Percentiles rank a stretch among this genome's conserved stretches.
phyloP scores from a whole-genome alignment of 2,329 filamentous ascomycete species.

The Hypoxylon sp. region DNA sequence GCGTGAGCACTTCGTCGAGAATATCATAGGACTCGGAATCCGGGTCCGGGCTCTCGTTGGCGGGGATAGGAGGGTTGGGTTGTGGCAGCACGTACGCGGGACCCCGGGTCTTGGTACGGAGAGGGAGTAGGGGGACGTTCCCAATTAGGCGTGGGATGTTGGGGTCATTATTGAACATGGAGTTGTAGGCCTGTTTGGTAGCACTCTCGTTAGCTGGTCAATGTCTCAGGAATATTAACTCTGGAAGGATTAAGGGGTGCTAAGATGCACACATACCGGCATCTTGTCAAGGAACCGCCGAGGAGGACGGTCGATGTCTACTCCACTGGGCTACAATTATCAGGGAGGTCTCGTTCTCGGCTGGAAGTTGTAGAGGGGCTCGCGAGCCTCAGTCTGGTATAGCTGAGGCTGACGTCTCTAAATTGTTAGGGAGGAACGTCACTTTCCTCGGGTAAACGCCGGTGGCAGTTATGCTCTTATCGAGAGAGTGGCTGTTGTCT shows the following conservation, averaged over 20 bases:
- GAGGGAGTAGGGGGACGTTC: conserved; percentile 94
- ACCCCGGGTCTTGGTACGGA: conserved; percentile 95
- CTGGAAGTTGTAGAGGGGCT: conserved; percentile 37
- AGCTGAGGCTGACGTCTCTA: conserved; percentile 43
- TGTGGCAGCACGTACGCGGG: conserved; percentile 85
- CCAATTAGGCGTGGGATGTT: conserved; percentile 73
- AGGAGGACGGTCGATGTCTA: conserved; percentile 40
- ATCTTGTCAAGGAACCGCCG: conserved; percentile 56
- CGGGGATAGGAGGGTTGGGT: conserved; percentile 68
- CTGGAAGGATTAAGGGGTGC: neutral
- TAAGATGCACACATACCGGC: conserved; percentile 56
- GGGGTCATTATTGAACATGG: conserved; percentile 90
- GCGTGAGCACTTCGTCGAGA: conserved; percentile 89
- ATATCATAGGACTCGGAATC: conserved; percentile 96
- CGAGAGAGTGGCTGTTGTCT: neutral
- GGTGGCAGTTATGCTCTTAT: conserved; percentile 15
- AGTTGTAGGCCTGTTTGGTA: conserved; percentile 86
- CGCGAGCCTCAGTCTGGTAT: conserved; percentile 24
- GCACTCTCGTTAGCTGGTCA: conserved; percentile 28
- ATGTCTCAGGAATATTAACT: conserved; percentile 3
- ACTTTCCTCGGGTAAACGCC: conserved; percentile 34
- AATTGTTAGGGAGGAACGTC: conserved; percentile 43
- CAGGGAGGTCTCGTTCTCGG: conserved; percentile 15
- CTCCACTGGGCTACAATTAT: conserved; percentile 37
- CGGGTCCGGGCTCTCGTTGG: conserved; percentile 77